phyloP scores from a whole-genome alignment of 1,284 basidiomycete genomes.

The Cutaneotrichosporon dermatis region DNA sequence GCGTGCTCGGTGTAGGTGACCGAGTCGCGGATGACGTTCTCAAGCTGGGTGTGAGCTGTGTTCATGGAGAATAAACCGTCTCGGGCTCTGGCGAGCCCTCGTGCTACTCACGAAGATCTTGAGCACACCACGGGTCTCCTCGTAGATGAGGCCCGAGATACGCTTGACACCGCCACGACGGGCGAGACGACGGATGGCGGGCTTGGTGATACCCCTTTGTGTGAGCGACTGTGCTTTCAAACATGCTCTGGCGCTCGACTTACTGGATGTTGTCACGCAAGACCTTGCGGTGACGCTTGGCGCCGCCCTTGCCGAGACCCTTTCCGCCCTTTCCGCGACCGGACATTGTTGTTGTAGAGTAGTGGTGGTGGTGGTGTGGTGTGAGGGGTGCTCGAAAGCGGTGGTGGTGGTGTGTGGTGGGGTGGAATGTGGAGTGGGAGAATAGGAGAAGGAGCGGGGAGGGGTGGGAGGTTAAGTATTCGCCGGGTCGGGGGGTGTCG shows the following conservation, averaged over 20 bases:
- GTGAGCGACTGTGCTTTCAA: slow-evolving; percentile 2
- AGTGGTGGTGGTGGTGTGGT: slow-evolving; percentile 17
- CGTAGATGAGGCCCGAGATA: slow-evolving; percentile 88
- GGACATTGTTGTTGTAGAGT: slow-evolving; percentile 56
- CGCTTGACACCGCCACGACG: slow-evolving; percentile 94
- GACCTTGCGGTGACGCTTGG: slow-evolving; percentile 81
- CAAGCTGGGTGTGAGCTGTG: slow-evolving; percentile 23
- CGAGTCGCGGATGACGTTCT: slow-evolving; percentile 75
- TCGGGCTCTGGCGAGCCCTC: too few species aligned
- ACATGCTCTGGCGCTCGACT: slow-evolving; percentile 9
- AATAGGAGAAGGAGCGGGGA: neutral
- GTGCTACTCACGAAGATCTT: slow-evolving; percentile 59
- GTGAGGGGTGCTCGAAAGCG: neutral
- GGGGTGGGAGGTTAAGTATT: neutral
- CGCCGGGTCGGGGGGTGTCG: neutral
- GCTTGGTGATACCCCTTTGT: slow-evolving; percentile 68
- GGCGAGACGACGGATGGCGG: slow-evolving; percentile 86
- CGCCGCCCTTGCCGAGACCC: slow-evolving; percentile 80
- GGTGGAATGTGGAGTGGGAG: neutral
- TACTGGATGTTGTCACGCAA: slow-evolving; percentile 79
- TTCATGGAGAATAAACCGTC: too few species aligned
- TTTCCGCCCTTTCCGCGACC: slow-evolving; percentile 73
- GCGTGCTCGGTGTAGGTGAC: slow-evolving; percentile 91
- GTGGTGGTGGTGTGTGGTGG: neutral
- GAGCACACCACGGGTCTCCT: slow-evolving; percentile 83